These are phyloP conservation scores for Linum trigynum DNA, from an alignment of 345 rosid species.

Conservation along the genomic window DNA sequence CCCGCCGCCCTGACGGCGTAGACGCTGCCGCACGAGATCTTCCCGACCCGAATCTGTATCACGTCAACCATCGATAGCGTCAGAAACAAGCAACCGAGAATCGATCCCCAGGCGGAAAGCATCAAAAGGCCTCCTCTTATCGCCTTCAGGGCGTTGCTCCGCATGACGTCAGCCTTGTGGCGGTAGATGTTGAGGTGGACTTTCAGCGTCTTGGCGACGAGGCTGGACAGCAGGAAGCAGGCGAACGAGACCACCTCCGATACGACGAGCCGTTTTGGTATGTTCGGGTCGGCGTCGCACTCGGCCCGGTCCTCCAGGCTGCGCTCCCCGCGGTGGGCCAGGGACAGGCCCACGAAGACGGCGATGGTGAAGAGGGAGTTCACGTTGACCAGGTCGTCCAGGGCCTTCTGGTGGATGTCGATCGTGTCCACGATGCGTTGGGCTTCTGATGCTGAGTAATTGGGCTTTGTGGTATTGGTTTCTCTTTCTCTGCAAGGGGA, in stretches of 20 bases:
- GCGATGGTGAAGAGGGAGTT: conserved; percentile 18
- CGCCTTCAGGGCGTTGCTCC: conserved; percentile 4
- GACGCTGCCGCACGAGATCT: conserved; percentile 9
- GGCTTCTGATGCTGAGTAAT: too few species aligned
- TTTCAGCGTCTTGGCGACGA: conserved; percentile 17
- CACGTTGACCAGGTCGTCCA: conserved; percentile 20
- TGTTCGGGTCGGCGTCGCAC: conserved; percentile 8
- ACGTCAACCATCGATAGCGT: conserved; percentile 18
- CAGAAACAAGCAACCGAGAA: conserved; percentile 8
- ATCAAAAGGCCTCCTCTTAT: too few species aligned
- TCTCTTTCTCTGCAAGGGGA: too few species aligned
- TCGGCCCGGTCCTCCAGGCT: conserved; percentile 7
- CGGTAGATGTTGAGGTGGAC: conserved; percentile 9
- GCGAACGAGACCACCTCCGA: conserved; percentile 19
- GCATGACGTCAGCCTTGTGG: conserved; percentile 1
- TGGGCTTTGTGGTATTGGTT: too few species aligned
- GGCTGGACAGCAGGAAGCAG: conserved; percentile 15
- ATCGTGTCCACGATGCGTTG: background rate
- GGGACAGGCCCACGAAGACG: conserved; percentile 21
- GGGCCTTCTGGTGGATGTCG: conserved; percentile 8
- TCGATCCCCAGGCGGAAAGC: conserved; percentile 3
- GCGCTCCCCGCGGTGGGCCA: conserved; percentile 5
- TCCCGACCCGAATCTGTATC: conserved; percentile 11
- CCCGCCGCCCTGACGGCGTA: conserved; percentile 10
- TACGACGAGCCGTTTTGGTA: conserved; percentile 10